Percentiles rank a stretch among this genome's conserved stretches.
Evolutionary conservation across 345 rosid species (phyloP).

Genomic region (Salix purpurea): DNA sequence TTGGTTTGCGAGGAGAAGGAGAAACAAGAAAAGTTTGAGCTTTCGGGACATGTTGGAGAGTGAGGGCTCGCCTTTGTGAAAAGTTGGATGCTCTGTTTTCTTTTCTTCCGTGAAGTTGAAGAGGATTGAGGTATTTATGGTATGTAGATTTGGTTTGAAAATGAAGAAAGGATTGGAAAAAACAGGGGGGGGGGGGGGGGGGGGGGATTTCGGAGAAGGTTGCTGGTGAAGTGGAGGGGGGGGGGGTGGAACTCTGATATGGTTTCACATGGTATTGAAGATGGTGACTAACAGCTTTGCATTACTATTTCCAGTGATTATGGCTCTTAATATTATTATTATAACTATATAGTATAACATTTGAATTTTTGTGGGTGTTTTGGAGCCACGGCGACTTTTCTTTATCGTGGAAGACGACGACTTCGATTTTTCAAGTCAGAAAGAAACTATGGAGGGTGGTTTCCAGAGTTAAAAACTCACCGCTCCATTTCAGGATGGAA

Average conservation of each 20-base stretch:
- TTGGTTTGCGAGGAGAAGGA: slow-evolving; percentile 7
- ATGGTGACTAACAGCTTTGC: neutral
- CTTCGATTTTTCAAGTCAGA: no score
- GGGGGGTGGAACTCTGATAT: neutral
- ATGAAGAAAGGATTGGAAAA: no score
- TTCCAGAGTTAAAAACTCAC: no score
- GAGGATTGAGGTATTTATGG: neutral
- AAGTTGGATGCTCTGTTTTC: neutral
- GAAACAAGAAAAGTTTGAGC: neutral
- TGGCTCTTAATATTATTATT: no score
- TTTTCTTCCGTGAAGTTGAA: no score
- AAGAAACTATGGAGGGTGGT: no score
- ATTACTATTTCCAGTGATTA: neutral
- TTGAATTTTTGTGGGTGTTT: no score
- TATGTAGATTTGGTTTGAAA: no score
- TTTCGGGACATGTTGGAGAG: neutral
- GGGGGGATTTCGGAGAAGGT: neutral
- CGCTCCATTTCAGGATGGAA: no score
- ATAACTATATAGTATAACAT: no score
- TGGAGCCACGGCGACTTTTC: no score
- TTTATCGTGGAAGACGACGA: no score
- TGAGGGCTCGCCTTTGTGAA: neutral
- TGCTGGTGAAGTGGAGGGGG: neutral
- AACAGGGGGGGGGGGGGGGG: neutral
- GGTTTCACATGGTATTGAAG: neutral